phyloP scores from a whole-genome alignment of 2,329 filamentous ascomycete genomes.

The Apiospora phragmitis region DNA sequence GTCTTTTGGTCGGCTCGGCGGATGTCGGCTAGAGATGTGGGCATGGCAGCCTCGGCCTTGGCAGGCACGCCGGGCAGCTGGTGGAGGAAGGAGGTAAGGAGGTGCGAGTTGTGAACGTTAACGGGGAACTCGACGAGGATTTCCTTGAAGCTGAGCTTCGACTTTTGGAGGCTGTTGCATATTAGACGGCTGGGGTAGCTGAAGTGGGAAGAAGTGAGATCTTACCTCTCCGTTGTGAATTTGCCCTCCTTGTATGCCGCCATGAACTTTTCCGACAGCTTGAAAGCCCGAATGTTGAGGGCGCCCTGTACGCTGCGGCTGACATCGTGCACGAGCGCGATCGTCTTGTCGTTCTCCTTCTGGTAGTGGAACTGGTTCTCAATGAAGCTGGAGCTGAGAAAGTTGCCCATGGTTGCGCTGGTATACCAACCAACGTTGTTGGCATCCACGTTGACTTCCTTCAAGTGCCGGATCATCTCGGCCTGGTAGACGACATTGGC shows the following conservation, averaged over 20 bases:
- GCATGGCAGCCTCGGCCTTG: slow-evolving; percentile 70
- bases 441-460: slow-evolving; percentile 97
- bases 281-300: slow-evolving; percentile 87
- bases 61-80: slow-evolving; percentile 74
- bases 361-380: slow-evolving; percentile 99
- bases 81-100: slow-evolving; percentile 92
- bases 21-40: slow-evolving; percentile 77
- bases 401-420: slow-evolving; percentile 98
- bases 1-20: slow-evolving; percentile 61
- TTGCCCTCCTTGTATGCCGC: slow-evolving; percentile 93
- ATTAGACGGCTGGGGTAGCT: neutral
- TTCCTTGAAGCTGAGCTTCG: slow-evolving; percentile 89
- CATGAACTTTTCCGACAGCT: slow-evolving; percentile 85
- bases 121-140: slow-evolving; percentile 90
- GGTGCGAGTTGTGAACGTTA: slow-evolving; percentile 92
- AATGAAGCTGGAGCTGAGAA: slow-evolving; percentile 90
- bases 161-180: slow-evolving; percentile 79
- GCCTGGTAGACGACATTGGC: slow-evolving; percentile 84
- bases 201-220: neutral
- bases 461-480: slow-evolving; percentile 95
- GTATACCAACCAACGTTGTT: slow-evolving; percentile 99
- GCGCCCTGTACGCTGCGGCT: slow-evolving; percentile 92
- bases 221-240: slow-evolving; percentile 93
- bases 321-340: slow-evolving; percentile 92
- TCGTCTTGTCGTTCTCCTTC: slow-evolving; percentile 85